A percentile compares a stretch with the other conserved stretches of the same genome.
These are phyloP conservation scores for Paramecium caudatum DNA, from an alignment of 73 alveolate genomes.

Conservation along the genomic window DNA sequence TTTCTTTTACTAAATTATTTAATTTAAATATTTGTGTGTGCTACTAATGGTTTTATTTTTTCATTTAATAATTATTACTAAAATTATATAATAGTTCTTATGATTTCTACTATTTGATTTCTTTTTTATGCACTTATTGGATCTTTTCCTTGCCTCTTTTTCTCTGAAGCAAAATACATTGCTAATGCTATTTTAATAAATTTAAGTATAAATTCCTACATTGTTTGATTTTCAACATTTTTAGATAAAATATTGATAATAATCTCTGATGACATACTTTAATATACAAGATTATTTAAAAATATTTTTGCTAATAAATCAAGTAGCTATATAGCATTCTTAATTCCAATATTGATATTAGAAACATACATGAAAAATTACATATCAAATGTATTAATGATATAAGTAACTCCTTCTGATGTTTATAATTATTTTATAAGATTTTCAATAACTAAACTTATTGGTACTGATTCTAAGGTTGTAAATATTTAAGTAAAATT, in stretches of 20 bases:
- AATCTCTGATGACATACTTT: conserved; percentile 85
- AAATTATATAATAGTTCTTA: conserved; percentile 38
- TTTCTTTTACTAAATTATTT: conserved; percentile 77
- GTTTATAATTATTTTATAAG: conserved; percentile 90
- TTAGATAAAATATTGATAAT: conserved; percentile 83
- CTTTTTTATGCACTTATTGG: conserved; percentile 61
- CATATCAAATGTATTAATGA: conserved; percentile 94
- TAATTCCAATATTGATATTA: conserved; percentile 91
- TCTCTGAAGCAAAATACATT: conserved; percentile 83
- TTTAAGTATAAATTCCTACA: conserved; percentile 87
- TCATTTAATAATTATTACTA: conserved; percentile 75
- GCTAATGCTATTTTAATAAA: conserved; percentile 84
- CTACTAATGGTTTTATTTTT: conserved; percentile 81
- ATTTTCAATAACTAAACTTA: conserved; percentile 95
- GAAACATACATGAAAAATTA: conserved; percentile 93
- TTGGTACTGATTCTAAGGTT: conserved; percentile 93
- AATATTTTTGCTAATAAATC: conserved; percentile 96
- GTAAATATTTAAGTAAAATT: conserved; percentile 90
- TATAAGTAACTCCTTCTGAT: conserved; percentile 90
- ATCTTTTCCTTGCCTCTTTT: conserved; percentile 69
- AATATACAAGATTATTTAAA: conserved; percentile 82
- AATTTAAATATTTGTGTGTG: conserved; percentile 81
- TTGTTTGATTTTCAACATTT: conserved; percentile 76
- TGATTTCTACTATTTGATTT: conserved; percentile 43
- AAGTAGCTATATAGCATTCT: conserved; percentile 90